Evolutionary conservation across 352 stramenopile species (phyloP), one percentile per base, ranked within the genome.

Genomic region (Phytophthora vignae): DNA sequence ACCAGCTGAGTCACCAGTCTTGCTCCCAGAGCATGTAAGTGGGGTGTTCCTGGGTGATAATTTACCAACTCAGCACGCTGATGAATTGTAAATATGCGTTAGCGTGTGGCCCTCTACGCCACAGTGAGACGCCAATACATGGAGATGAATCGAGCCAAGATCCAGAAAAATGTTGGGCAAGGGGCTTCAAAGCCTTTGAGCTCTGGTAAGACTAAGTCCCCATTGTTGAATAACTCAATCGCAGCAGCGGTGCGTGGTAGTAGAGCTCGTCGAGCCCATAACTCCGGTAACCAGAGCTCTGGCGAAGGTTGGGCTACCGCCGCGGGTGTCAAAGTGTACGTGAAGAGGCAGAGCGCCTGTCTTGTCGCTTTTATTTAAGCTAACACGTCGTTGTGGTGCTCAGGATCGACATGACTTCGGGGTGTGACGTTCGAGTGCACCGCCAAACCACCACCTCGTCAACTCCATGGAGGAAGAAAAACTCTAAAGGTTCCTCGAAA

Each of bases 111-210:
- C 29, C 36, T 93, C 25, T 90, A 85, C 53, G 74, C 81, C 3
- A 77, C 73, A 12, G 85, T 91, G 21, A 77, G 83, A 8, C 82
- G 81, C 4, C 73, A 79, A 22, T 93, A 87, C 70, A 93, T 93
- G 85, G 77, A 84, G 19, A 71, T 76, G 38, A 84, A 89, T 65
- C 76, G 85, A 33, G 60, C 62, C 14, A 64, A 61, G 40, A 22
- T 25, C 15, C 61, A 82, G 48, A 76, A 19, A 33, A 64, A 55
- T 17, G 44, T 58, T 38, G 59, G 29, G 52, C 27, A 21, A 56
- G 40, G 31, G 25, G 11, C 38, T 54, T 52, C 64, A 15, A 49
- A 63, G 11, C 5, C 48, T 56, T n/a, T 22, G 22, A 56, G 4
- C 15, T 38, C 36, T 14, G 62, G 10, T 42, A 59, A 61, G 54